Base-by-base conservation (phyloP, 192 early-diverging fungal genomes). In the Mortierella alpina region DNA sequence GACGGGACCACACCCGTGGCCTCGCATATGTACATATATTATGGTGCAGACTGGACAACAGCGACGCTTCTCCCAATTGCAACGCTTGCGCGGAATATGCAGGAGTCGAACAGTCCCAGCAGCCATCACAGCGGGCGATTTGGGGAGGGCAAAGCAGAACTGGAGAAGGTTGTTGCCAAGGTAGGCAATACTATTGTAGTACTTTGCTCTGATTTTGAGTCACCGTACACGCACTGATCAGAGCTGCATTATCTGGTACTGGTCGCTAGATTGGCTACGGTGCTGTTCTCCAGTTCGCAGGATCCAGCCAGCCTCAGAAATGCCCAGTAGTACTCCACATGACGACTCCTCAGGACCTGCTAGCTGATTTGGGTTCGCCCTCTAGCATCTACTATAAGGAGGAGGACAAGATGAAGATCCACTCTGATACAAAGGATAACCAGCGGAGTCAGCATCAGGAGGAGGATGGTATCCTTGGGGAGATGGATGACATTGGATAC, bases 1-100 rank as follows among this genome's bases (percentile, higher is more conserved):
- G 92, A 93, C 73, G 91, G 91, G 7, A 92, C 90, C 23, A 93
- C 93, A 3, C 92, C 93, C 2, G 88, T 92, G 20, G 82, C 89
- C 8, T 86, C 83, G 11, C 86, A 89, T 40, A 72, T 93, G 52
- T 91, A 90, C 57, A 75, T 93, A 12, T 93, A 76, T 61, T 73
- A 85, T n/a, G 88, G 89, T 15, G 73, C 85, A 13, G 76, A 84
- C 49, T 92, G 89, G 86, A 82, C 71, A 44, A 41, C 66, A n/a
- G 84, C 88, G 14, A 61, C 69, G 6, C 67, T 82, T 0, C 85
- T 90, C 4, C 58, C 84, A 2, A 61, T 87, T 17, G 57, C 78
- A 15, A 68, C 65, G 5, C 59, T 79, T 48, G 53, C 63, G 14
- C 63, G 76, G 13, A 72, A 79, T n/a, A 66, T 79, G 17, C 76